Percentiles rank a stretch among this genome's conserved stretches.
These are phyloP conservation scores for Lunasporangiospora selenospora DNA, from an alignment of 192 early-diverging fungal genomes.

Conservation along the genomic window DNA sequence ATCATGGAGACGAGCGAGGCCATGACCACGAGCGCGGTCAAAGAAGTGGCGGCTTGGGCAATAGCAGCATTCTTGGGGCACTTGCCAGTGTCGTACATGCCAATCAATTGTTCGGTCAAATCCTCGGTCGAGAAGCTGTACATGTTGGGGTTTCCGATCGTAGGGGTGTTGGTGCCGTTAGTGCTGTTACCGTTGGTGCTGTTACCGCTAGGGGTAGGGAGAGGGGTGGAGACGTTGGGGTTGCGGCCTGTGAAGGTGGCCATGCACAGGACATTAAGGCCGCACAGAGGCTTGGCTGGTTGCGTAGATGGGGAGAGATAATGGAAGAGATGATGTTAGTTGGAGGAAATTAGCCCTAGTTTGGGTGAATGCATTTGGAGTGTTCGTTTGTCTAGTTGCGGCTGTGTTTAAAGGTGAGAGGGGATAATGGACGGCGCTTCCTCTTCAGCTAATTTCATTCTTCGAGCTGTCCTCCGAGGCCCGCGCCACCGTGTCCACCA, in stretches of 20 bases:
- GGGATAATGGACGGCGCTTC: too few relatives aligned
- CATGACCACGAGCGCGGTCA: constrained; percentile 6
- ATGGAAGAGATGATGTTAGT: too few relatives aligned
- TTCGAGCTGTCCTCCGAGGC: too few relatives aligned
- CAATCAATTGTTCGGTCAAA: constrained; percentile 20
- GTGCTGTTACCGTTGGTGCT: not conserved
- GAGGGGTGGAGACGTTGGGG: not conserved
- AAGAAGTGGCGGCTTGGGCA: constrained; percentile 24
- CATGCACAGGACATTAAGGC: constrained; percentile 17
- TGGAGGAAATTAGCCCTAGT: too few relatives aligned
- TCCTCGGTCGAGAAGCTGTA: constrained; percentile 12
- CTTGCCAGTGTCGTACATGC: constrained; percentile 23
- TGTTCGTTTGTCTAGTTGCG: too few relatives aligned
- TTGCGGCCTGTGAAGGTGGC: constrained; percentile 16
- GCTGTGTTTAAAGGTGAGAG: too few relatives aligned
- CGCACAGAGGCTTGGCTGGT: constrained; percentile 32
- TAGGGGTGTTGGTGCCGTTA: not conserved
- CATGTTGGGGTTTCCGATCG: not conserved
- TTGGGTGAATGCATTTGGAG: too few relatives aligned
- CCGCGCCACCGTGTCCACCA: too few relatives aligned
- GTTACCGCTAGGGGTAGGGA: not conserved
- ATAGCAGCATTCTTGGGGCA: constrained; percentile 16
- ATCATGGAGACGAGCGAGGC: constrained; percentile 20
- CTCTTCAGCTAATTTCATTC: too few relatives aligned
- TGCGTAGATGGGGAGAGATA: too few relatives aligned